Evolutionary conservation across 768 basidiomycete genomes (phyloP).

Genomic region (Auricularia sp.): DNA sequence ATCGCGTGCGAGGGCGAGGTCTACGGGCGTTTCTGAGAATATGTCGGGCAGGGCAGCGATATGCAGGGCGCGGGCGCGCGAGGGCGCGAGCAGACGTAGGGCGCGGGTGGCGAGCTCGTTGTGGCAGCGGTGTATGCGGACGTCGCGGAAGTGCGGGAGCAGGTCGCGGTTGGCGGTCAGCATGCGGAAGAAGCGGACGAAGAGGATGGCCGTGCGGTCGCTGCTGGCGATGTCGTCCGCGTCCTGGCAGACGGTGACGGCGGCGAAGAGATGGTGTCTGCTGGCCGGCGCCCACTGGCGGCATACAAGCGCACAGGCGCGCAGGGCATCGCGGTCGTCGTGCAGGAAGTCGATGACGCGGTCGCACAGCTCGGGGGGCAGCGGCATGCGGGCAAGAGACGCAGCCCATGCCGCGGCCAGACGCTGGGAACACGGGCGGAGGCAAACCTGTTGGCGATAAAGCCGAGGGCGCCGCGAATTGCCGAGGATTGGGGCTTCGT

Average conservation of each 20-base stretch:
- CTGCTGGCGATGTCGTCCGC: neutral
- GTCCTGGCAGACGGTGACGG: neutral
- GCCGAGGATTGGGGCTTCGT: no score
- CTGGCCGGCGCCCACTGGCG: constrained; percentile 17
- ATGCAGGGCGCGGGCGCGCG: neutral
- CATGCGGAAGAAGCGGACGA: neutral
- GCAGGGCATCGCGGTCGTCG: constrained; percentile 18
- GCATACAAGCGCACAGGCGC: constrained; percentile 23
- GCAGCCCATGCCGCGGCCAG: neutral
- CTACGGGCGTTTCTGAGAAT: neutral
- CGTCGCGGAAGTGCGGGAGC: neutral
- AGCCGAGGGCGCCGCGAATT: no score
- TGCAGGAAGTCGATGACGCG: constrained; percentile 22
- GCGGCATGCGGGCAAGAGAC: neutral
- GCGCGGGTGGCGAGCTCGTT: neutral
- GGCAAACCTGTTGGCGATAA: no score
- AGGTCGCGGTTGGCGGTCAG: neutral
- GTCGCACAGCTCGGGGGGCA: constrained; percentile 22
- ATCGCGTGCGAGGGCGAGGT: neutral
- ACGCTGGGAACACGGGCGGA: no score
- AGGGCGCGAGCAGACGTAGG: neutral
- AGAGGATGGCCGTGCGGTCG: neutral
- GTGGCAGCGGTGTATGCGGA: neutral
- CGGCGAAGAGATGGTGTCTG: constrained; percentile 17
- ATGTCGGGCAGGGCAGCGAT: neutral